A percentile compares a stretch with the other conserved stretches of the same genome.
phyloP scores from a whole-genome alignment of 306 rosid genomes.

The Malus sylvestris region DNA sequence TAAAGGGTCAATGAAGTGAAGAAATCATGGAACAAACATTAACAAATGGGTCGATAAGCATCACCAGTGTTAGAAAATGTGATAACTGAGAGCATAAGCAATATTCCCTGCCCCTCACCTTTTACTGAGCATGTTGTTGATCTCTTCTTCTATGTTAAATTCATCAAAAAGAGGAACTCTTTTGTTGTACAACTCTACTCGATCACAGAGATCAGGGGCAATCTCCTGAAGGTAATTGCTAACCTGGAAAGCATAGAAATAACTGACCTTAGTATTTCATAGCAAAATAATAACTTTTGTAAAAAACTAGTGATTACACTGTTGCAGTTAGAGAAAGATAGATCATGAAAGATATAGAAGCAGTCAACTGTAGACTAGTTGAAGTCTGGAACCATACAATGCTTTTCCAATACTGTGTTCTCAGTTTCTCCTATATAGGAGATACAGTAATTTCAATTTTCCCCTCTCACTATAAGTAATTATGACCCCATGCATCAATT shows the following conservation, averaged over 20 bases:
- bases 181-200: constrained; percentile 67
- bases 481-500: neutral
- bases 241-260: constrained; percentile 50
- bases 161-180: constrained; percentile 80
- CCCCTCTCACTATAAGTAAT: neutral
- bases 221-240: constrained; percentile 96
- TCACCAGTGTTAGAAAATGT: constrained; percentile 5
- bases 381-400: neutral
- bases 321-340: neutral
- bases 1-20: neutral
- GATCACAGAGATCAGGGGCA: constrained; percentile 90
- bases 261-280: neutral
- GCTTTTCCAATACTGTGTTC: neutral
- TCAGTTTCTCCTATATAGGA: neutral
- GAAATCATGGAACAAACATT: neutral
- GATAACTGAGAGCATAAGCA: constrained; percentile 12
- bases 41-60: neutral
- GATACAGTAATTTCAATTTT: too few species aligned
- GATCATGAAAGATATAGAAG: neutral
- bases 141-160: constrained; percentile 85
- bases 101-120: constrained; percentile 40
- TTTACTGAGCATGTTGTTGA: constrained; percentile 79
- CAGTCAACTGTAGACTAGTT: neutral
- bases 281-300: neutral
- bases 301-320: neutral